Conservation (phyloP, 2,329 filamentous ascomycete genomes). For the Tolypocladium capitatum region DNA sequence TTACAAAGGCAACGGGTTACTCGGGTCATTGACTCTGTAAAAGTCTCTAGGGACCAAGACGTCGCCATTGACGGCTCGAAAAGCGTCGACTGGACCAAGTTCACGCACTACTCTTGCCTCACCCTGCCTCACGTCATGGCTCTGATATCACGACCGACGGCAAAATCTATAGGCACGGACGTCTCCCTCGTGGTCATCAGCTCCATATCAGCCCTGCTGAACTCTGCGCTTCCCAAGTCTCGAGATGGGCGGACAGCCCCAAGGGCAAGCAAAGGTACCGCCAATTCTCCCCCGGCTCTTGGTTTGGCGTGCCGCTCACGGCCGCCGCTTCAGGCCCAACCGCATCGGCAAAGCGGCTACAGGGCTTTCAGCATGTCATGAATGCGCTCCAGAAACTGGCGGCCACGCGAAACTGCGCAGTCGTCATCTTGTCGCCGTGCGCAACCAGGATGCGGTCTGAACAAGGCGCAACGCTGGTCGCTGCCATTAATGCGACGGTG, state of each 20-base stretch:
- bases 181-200: slow-evolving; percentile 66
- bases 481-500: slow-evolving; percentile 58
- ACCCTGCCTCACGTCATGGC: slow-evolving; percentile 64
- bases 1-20: slow-evolving; percentile 15
- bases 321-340: slow-evolving; percentile 18
- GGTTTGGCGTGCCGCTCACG: slow-evolving; percentile 1
- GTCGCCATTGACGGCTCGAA: slow-evolving; percentile 3
- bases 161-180: slow-evolving; percentile 44
- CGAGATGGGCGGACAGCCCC: slow-evolving; percentile 22
- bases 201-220: slow-evolving; percentile 62
- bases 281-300: too few relatives aligned
- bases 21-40: slow-evolving; percentile 11
- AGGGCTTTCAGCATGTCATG: slow-evolving; percentile 49
- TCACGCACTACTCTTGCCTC: slow-evolving; percentile 38
- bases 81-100: slow-evolving; percentile 16
- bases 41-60: slow-evolving; percentile 3
- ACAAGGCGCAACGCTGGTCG: slow-evolving; percentile 54
- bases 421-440: slow-evolving; percentile 67
- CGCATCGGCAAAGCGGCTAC: slow-evolving; percentile 29
- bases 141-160: slow-evolving; percentile 54
- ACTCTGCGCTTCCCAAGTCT: slow-evolving; percentile 59
- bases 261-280: slow-evolving; percentile 27
- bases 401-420: slow-evolving; percentile 55
- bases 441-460: slow-evolving; percentile 65
- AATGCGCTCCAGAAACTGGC: slow-evolving; percentile 64